Conservation (phyloP, 2,329 filamentous ascomycete species). For the Penicillium thymicola region DNA sequence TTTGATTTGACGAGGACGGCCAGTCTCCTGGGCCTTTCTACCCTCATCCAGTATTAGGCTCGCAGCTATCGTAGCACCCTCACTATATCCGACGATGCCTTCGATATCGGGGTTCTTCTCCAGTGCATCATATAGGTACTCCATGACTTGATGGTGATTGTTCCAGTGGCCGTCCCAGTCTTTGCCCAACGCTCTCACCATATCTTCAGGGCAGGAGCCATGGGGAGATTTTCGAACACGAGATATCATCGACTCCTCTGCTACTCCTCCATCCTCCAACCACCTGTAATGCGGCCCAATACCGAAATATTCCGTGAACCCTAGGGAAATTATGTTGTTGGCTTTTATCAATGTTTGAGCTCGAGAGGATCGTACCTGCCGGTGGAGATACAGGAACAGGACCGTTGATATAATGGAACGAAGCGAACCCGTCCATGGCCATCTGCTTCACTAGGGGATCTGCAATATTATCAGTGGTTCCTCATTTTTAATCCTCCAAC, state of each 20-base stretch:
- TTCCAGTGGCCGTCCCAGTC: conserved; percentile 17
- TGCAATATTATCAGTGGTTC: background rate
- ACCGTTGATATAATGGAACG: conserved; percentile 23
- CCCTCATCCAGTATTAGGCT: conserved; percentile 54
- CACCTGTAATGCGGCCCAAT: conserved; percentile 22
- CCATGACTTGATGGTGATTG: conserved; percentile 23
- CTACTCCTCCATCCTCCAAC: conserved; percentile 22
- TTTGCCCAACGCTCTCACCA: conserved; percentile 17
- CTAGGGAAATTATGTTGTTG: background rate
- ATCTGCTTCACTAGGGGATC: conserved; percentile 21
- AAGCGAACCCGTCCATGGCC: conserved; percentile 15
- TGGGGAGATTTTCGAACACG: conserved; percentile 22
- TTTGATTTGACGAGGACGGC: conserved; percentile 40
- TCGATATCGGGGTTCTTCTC: conserved; percentile 44
- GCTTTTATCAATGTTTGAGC: background rate
- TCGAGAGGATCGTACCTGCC: conserved; percentile 6
- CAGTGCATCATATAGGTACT: conserved; percentile 44
- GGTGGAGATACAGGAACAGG: conserved; percentile 19
- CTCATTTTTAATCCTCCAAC: background rate
- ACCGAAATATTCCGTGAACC: conserved; percentile 23
- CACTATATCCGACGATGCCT: conserved; percentile 60
- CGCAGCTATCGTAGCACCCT: conserved; percentile 57
- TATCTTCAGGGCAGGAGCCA: conserved; percentile 20
- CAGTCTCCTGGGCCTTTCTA: conserved; percentile 37
- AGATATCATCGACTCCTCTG: conserved; percentile 23